Base-by-base conservation (phyloP, 2,329 filamentous ascomycete species). In the Sporothrix protearum region DNA sequence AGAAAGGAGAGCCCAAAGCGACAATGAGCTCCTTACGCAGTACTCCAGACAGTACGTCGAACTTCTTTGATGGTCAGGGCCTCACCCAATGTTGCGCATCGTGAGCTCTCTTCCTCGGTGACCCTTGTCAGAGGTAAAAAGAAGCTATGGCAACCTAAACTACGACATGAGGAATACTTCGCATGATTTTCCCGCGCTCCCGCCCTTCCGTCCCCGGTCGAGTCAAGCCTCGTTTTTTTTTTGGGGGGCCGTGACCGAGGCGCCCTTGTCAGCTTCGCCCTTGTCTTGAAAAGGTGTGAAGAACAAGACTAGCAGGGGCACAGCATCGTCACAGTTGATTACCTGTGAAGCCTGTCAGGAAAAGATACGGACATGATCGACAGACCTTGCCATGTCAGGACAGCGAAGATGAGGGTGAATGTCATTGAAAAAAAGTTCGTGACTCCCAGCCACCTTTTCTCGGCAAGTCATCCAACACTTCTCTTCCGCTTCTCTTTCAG, bases 261-360 rank as follows among this genome's bases (percentile, higher is more conserved):
- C 30, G 0, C 9, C 22, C 30, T 19, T 30, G 25, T 30, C 28
- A 59, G 55, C 55, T 36, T 36, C 22, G 33, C 36, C n/a, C 59
- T 64, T 64, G 36, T 22, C 59, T 45, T 45, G 59, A 64, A 64
- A 14, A 45, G 59, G 59, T 30, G 39, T 64, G 61, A 53, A 61
- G n/a, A 39, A 22, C 30, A 19, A 61, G n/a, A 25, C 36, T 66
- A 47, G 28, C n/a, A 49, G 22, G 39, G 22, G 63, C 2, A 5
- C 39, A n/a, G 10, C 25, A 12, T 64, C 25, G 28, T 22, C 49
- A n/a, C n/a, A 51, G 49, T 25, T 22, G 9, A 10, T 53, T 53
- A 4, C 22, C 8, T 28, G n/a, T n/a, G n/a, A n/a, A n/a, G n/a
- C n/a, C n/a, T 63, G 33, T 42, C 57, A 42, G 22, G 10, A 25